These are phyloP conservation scores for Raphanus sativus DNA, from an alignment of 345 rosid genomes.

Conservation along the genomic window DNA sequence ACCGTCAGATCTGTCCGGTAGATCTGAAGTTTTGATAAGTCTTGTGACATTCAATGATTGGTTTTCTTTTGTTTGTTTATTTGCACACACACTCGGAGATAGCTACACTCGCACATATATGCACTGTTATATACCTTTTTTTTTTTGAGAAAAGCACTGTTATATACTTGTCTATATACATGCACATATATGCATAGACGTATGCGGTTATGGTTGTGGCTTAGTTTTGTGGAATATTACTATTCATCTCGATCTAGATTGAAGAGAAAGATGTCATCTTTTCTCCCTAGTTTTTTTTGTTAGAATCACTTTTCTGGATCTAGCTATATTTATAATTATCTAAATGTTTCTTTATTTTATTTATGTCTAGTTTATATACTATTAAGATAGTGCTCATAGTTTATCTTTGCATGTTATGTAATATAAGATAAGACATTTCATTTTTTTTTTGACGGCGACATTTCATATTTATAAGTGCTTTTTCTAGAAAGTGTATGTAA, in stretches of 20 bases:
- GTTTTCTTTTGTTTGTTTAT: background rate
- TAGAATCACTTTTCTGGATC: background rate
- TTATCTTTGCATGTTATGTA: background rate
- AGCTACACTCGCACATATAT: background rate
- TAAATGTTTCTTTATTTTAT: background rate
- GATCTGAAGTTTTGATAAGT: slow-evolving; percentile 27
- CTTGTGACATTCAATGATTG: background rate
- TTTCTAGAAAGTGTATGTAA: background rate
- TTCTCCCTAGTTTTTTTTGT: background rate
- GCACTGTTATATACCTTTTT: background rate
- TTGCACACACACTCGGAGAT: background rate
- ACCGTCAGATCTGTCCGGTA: slow-evolving; percentile 25
- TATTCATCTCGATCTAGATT: slow-evolving; percentile 6
- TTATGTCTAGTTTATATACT: background rate
- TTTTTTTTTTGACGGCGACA: too few species aligned
- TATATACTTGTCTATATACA: too few species aligned
- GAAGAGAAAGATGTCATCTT: background rate
- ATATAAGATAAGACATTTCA: too few species aligned
- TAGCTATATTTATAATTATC: background rate
- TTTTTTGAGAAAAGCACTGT: background rate
- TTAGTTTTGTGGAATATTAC: background rate
- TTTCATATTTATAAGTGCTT: too few species aligned
- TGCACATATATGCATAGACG: background rate
- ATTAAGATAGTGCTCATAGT: background rate
- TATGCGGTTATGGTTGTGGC: background rate